Evolutionary conservation across 2,329 filamentous ascomycete genomes (phyloP), one percentile per base, ranked within the genome.

Genomic region (Tolypocladium sp.): DNA sequence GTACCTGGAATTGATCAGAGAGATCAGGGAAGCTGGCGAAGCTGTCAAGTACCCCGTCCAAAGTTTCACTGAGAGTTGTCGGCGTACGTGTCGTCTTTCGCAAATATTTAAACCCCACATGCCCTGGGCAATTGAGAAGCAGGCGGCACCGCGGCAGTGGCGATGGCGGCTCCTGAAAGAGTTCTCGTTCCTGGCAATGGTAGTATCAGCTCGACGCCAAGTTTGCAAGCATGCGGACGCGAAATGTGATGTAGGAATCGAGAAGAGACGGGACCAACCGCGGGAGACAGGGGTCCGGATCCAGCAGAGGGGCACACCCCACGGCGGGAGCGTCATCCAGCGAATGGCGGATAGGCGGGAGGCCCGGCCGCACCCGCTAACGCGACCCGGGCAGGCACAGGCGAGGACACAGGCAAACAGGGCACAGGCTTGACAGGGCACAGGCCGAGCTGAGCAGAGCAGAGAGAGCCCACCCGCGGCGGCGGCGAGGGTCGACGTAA

Each of bases 261-360:
- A 42, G 9, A 42, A n/a, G 40, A n/a, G 40, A 42, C 40, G 9
- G 9, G 27, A 33, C 49, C 8, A 30, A 52, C 27, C 9, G 30
- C 30, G 49, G 54, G 25, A 40, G 20, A 33, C 54, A 56, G 40
- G 54, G 54, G 54, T 40, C 38, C 9, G 10, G 25, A 33, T 52
- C 49, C 49, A 52, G 49, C 30, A 13, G 49, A 35, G 49, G 27
- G 49, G 49, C 27, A n/a, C 3, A 20, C 54, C 54, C 38, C 22
- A 27, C 35, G 25, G 25, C 22, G 38, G 35, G 37, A 20, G 52
- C n/a, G 8, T 37, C 15, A 20, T n/a, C n/a, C 38, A 27, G 17
- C 54, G 25, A 56, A 56, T 56, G 4, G 38, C 54, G 54, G 54
- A 56, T 20, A n/a, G 54, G 40, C 54, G 54, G 54, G 54, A 56